Base-by-base conservation (phyloP, 139 green algal species). In the Chlorella sorokiniana region DNA sequence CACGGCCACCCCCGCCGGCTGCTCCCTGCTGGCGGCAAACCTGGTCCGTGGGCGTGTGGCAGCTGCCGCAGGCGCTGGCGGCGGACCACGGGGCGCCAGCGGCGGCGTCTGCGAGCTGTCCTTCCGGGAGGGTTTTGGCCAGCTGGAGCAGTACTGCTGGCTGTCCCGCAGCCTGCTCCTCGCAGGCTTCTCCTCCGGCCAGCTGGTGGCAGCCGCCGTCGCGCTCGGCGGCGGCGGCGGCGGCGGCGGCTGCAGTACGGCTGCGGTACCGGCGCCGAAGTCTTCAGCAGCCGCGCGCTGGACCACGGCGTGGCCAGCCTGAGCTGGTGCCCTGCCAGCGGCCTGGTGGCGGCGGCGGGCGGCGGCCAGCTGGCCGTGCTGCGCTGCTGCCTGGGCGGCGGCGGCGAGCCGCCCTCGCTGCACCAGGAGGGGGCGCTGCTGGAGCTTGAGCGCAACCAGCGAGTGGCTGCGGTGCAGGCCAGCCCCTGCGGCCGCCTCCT, bases 111-210 rank as follows among this genome's bases (percentile, higher is more conserved):
- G 93, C 10, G 92, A 96, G 89, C 86, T 96, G 37, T 82, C 87
- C 1, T 95, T 96, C 56, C 79, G 90, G 72, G 88, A 94, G 6
- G 80, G 72, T 27, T 95, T 95, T 79, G 93, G 93, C 25, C 54
- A 87, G 4, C 91, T 96, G 54, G 77, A 88, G 71, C 84, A 82
- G 33, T 93, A 96, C 80, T 45, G 85, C 41, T 97, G 92, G 92
- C 93, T 93, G 86, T 90, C 91, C 0, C 89, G 93, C 42, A 89
- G 92, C 52, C 94, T 93, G 81, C 90, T 96, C 23, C 69, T 94
- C 35, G 79, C 94, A 22, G 91, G 88, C 64, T 95, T 94, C 88
- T 86, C 62, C 64, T 68, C 37, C 14, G 88, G 86, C 23, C 79
- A 85, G 37, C 61, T 92, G 48, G 84, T 90, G 78, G 81, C 89